Evolutionary conservation across 495 filamentous ascomycete genomes (phyloP).

Genomic region (Penicillium coffeae): DNA sequence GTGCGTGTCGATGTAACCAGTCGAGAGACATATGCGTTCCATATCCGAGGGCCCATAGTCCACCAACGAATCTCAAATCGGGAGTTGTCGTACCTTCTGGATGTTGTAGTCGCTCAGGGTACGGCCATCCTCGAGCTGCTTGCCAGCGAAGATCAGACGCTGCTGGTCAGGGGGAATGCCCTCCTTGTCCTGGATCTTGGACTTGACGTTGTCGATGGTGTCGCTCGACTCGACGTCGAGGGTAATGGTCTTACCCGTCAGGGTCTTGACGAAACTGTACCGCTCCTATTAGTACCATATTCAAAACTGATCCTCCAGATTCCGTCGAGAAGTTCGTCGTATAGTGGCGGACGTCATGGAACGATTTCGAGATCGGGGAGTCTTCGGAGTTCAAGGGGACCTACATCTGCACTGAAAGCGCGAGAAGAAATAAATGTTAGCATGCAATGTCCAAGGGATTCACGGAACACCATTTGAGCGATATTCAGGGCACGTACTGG

Average conservation of each 20-base stretch:
- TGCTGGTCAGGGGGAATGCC: slow-evolving; percentile 99
- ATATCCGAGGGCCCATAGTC: slow-evolving; percentile 6
- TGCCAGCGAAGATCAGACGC: slow-evolving; percentile 98
- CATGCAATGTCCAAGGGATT: slow-evolving; percentile 15
- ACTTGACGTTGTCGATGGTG: slow-evolving; percentile 98
- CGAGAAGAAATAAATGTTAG: slow-evolving; percentile 41
- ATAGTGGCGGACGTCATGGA: slow-evolving; percentile 7
- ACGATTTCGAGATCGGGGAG: slow-evolving; percentile 11
- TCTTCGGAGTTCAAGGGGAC: slow-evolving; percentile 31
- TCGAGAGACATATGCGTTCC: neutral
- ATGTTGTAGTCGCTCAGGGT: slow-evolving; percentile 99
- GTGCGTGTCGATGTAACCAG: neutral
- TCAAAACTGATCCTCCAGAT: slow-evolving; percentile 4
- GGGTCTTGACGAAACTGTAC: slow-evolving; percentile 90
- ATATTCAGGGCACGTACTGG: slow-evolving; percentile 48
- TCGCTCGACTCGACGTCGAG: slow-evolving; percentile 98
- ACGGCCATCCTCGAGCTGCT: slow-evolving; percentile 99
- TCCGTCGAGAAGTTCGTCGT: slow-evolving; percentile 7
- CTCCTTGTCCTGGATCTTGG: slow-evolving; percentile 99
- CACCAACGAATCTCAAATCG: neutral
- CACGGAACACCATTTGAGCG: slow-evolving; percentile 11
- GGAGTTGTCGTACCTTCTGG: slow-evolving; percentile 74
- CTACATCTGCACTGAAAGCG: slow-evolving; percentile 74
- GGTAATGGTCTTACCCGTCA: slow-evolving; percentile 99
- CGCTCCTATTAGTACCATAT: slow-evolving; percentile 37